Conservation (phyloP, 176 grass and related monocot species). For the Cymbopogon citratus region DNA sequence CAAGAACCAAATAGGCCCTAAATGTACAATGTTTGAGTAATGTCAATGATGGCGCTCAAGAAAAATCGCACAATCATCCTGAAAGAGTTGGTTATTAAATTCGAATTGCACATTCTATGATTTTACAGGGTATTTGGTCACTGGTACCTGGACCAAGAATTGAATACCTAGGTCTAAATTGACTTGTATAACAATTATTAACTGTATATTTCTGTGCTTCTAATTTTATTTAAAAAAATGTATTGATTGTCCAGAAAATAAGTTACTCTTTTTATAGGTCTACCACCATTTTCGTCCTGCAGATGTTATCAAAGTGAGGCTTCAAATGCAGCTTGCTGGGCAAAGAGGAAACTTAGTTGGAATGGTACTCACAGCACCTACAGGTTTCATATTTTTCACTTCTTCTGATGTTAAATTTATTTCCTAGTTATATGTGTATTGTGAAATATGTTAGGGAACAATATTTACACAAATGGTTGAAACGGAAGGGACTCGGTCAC, state of each 20-base stretch:
- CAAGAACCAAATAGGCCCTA: too few species aligned
- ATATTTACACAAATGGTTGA: slow-evolving; percentile 69
- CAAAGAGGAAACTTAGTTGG: slow-evolving; percentile 89
- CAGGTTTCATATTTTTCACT: slow-evolving; percentile 3
- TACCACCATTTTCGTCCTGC: slow-evolving; percentile 35
- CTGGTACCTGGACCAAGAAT: not conserved
- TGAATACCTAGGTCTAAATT: not conserved
- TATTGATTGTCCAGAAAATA: slow-evolving; percentile 1
- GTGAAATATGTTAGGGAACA: slow-evolving; percentile 47
- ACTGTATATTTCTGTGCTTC: not conserved
- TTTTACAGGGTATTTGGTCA: not conserved
- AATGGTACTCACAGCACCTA: slow-evolving; percentile 56
- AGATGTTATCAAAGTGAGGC: slow-evolving; percentile 99
- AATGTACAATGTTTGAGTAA: not conserved
- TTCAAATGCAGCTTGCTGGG: slow-evolving; percentile 96
- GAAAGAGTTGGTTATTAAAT: not conserved
- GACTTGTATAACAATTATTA: not conserved
- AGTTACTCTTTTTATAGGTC: slow-evolving; percentile 27
- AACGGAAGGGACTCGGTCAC: slow-evolving; percentile 66
- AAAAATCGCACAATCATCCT: not conserved
- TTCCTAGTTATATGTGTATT: slow-evolving; percentile 21
- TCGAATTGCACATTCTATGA: not conserved
- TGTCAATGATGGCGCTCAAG: not conserved
- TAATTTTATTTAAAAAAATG: slow-evolving; percentile 1
- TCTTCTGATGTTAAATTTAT: slow-evolving; percentile 11